Base-by-base conservation (phyloP, 352 stramenopile genomes). In the Aphanomyces astaci region DNA sequence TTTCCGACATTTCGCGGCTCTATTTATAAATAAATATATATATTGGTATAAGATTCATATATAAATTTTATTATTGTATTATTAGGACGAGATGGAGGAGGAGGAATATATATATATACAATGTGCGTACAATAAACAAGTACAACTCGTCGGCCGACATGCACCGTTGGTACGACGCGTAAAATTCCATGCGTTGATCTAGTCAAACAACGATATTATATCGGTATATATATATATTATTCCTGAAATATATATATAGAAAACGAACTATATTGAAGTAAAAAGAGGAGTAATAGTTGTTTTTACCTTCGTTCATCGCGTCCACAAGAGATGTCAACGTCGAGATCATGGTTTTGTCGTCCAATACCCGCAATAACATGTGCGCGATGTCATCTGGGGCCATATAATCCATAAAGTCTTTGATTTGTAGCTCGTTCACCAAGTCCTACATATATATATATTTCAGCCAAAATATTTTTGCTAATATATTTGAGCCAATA, bases 111-210 rank as follows among this genome's bases (percentile, higher is more conserved):
- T n/a, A n/a, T n/a, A n/a, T n/a, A 43, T 7, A 43, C 36, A 43
- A 7, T 15, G 7, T 7, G 0, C 36, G n/a, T 65, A 65, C 56
- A 27, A 65, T 65, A 36, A 65, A 65, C 10, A 28, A 36, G 36
- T 40, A 65, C 7, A 65, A 27, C 22, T 65, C 56, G 56, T 65
- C 56, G 36, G 28, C 56, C 10, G 56, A 65, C 56, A 65, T 65
- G 56, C 32, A 36, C 15, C 32, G 25, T 39, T 65, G 56, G 25
- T 65, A 65, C 36, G 56, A 32, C 0, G 22, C 17, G 33, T 65
- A 65, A 31, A 65, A 65, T 19, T 46, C 22, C 9, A 39, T 4
- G 19, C 56, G 32, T 30, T 65, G 56, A 11, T 65, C 56, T 65
- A 52, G 4, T 0, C 4, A 25, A 1, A 46, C 36, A 15, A 7